These are phyloP conservation scores for Tetradesmus lagerheimii DNA, from an alignment of 139 green algal genomes.

Conservation along the genomic window DNA sequence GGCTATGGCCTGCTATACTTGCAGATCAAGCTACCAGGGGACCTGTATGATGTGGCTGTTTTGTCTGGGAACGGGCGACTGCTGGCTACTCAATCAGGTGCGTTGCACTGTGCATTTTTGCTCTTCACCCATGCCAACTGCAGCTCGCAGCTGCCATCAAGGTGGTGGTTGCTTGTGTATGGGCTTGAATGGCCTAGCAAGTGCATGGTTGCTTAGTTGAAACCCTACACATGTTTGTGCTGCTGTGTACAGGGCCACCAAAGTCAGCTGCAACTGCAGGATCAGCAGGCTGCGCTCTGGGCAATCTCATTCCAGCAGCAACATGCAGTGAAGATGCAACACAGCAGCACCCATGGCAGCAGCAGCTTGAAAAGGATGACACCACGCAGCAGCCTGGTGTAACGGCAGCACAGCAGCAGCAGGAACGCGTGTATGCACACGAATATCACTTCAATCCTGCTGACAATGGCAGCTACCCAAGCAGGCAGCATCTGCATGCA, in stretches of 20 bases:
- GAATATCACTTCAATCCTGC: conserved; percentile 11
- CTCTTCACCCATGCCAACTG: too few species aligned
- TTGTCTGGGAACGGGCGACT: conserved; percentile 51
- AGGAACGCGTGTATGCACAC: neutral
- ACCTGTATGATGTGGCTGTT: conserved; percentile 48
- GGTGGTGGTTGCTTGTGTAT: neutral
- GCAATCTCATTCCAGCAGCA: neutral
- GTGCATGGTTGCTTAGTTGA: too few species aligned
- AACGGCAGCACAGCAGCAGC: neutral
- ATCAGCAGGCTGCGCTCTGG: neutral
- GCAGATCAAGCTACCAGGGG: conserved; percentile 60
- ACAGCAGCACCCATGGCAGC: conserved; percentile 11
- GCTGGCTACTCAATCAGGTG: conserved; percentile 22
- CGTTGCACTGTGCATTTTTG: neutral
- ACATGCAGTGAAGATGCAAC: neutral
- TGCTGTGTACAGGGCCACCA: neutral
- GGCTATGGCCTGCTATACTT: neutral
- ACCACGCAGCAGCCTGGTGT: neutral
- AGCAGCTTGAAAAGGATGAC: neutral
- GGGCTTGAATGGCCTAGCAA: neutral
- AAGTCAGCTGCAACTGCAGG: neutral
- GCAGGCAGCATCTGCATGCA: neutral
- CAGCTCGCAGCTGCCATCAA: too few species aligned
- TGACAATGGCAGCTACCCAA: conserved; percentile 23
- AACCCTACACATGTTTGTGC: neutral